Conservation (phyloP, 2,329 filamentous ascomycete genomes). For the Colletotrichum tropicicola region DNA sequence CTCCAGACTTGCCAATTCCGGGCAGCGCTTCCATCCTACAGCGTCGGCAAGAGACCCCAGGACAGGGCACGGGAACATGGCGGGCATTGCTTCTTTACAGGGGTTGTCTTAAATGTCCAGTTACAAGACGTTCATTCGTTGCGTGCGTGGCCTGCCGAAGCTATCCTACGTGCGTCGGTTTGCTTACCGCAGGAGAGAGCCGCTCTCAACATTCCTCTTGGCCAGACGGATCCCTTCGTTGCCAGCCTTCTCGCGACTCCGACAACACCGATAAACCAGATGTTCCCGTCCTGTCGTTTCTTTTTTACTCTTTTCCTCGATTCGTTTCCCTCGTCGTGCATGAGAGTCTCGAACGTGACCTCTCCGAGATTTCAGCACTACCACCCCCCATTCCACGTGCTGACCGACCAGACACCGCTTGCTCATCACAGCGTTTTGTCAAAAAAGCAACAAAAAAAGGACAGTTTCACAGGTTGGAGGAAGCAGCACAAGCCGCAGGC, state of each 20-base stretch:
- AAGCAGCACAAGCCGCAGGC: slow-evolving; percentile 30
- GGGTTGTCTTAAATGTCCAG: slow-evolving; percentile 1
- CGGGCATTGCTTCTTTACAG: slow-evolving; percentile 2
- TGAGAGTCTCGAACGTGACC: slow-evolving; percentile 6
- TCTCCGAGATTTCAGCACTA: slow-evolving; percentile 17
- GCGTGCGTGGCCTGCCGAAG: slow-evolving; percentile 22
- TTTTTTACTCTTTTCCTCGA: slow-evolving; percentile 16
- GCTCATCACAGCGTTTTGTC: slow-evolving; percentile 26
- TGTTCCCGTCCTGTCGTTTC: not conserved
- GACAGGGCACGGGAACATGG: not conserved
- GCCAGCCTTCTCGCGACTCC: slow-evolving; percentile 8
- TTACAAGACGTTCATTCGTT: slow-evolving; percentile 28
- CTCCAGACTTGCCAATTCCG: not conserved
- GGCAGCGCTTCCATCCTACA: not conserved
- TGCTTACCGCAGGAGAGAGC: slow-evolving; percentile 23
- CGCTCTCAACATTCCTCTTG: slow-evolving; percentile 24
- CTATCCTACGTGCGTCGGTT: slow-evolving; percentile 28
- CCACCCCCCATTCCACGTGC: slow-evolving; percentile 2
- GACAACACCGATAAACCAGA: not conserved
- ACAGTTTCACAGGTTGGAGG: slow-evolving; percentile 27
- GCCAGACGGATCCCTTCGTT: slow-evolving; percentile 25
- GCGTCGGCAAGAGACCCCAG: too few species aligned
- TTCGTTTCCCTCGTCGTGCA: slow-evolving; percentile 15
- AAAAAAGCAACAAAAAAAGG: slow-evolving; percentile 5
- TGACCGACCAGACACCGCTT: slow-evolving; percentile 20